Conservation (phyloP, 768 basidiomycete genomes). For the Macrolepiota albuminosa region DNA sequence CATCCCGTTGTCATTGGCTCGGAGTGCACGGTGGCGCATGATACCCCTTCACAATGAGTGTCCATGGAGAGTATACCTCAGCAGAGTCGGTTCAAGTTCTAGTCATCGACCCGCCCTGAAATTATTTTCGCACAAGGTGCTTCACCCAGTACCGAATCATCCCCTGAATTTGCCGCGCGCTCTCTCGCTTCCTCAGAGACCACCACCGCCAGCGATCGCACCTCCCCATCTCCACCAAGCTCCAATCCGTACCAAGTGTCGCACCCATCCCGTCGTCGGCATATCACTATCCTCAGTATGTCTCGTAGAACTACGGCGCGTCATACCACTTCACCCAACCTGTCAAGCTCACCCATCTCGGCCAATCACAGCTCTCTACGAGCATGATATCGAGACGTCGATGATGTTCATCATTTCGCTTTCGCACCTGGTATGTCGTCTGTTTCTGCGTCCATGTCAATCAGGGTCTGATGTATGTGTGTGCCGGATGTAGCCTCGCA, state of each 20-base stretch:
- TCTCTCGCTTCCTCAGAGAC: background rate
- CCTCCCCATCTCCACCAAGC: background rate
- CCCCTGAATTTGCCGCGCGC: background rate
- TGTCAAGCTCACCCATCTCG: background rate
- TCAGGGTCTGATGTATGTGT: background rate
- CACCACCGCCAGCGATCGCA: background rate
- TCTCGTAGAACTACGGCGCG: background rate
- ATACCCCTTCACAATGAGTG: conserved; percentile 37
- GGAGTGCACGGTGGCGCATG: conserved; percentile 41
- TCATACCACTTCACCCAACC: background rate
- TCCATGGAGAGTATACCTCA: conserved; percentile 56
- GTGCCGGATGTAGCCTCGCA: background rate
- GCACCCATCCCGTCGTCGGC: too few relatives aligned
- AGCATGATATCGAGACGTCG: background rate
- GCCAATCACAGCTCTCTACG: background rate
- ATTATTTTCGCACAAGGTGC: background rate
- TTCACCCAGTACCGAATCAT: background rate
- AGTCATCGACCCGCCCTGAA: background rate
- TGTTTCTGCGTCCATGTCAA: background rate
- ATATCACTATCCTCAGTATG: background rate
- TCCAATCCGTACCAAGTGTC: background rate
- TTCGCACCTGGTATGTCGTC: conserved; percentile 6
- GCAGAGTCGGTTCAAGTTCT: conserved; percentile 35
- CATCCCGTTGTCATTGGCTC: conserved; percentile 24
- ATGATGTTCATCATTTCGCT: background rate